These are phyloP conservation scores for Picea sitchensis DNA, from an alignment of 75 land plant species.

Conservation along the genomic window DNA sequence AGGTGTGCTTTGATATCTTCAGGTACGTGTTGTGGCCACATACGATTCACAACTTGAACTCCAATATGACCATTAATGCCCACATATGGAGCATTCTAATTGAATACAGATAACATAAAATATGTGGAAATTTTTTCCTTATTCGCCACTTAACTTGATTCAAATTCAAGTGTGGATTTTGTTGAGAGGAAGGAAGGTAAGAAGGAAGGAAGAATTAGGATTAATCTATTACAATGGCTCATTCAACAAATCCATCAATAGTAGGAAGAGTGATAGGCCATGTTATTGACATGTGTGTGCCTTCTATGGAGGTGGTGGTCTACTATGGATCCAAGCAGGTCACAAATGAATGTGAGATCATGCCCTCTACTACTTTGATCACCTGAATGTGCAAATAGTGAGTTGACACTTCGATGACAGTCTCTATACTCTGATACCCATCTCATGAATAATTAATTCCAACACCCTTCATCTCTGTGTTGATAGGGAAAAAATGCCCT, in stretches of 20 bases:
- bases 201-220: neutral
- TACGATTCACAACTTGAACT: too few relatives aligned
- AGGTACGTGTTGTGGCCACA: too few relatives aligned
- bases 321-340: conserved; percentile 51
- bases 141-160: neutral
- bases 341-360: conserved; percentile 66
- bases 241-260: conserved; percentile 55
- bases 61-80: too few relatives aligned
- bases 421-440: too few relatives aligned
- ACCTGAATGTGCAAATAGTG: conserved; percentile 21
- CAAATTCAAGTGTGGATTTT: neutral
- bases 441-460: too few relatives aligned
- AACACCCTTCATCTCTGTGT: too few relatives aligned
- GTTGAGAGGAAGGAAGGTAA: neutral
- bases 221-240: conserved; percentile 20
- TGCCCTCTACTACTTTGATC: conserved; percentile 44
- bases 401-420: too few relatives aligned
- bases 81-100: too few relatives aligned
- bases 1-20: too few relatives aligned
- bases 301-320: conserved; percentile 40
- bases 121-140: too few relatives aligned
- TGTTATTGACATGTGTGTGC: conserved; percentile 66
- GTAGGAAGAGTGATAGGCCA: conserved; percentile 74
- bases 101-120: too few relatives aligned
- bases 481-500: too few relatives aligned